phyloP scores from a whole-genome alignment of 208 protist genomes.

The Vickermania ingenoplastis region DNA sequence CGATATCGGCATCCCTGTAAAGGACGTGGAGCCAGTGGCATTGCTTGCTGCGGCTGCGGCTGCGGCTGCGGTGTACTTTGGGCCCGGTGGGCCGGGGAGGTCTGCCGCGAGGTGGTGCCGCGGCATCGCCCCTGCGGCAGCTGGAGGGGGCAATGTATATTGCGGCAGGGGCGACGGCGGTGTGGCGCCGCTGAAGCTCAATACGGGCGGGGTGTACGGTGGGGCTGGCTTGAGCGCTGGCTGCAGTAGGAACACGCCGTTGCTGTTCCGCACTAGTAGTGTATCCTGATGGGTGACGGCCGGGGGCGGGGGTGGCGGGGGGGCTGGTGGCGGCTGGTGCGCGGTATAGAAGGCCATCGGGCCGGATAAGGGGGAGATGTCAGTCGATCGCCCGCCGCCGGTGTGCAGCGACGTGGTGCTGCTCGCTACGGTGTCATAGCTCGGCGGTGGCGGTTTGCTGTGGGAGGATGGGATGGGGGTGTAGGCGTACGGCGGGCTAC shows the following conservation, averaged over 20 bases:
- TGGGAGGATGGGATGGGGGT: not conserved
- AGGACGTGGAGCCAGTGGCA: too few relatives aligned
- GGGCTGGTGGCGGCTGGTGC: too few relatives aligned
- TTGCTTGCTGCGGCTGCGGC: too few relatives aligned
- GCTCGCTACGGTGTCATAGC: not conserved
- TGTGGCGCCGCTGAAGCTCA: not conserved
- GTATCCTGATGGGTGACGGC: not conserved
- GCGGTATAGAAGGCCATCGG: not conserved
- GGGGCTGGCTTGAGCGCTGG: not conserved
- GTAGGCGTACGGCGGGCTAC: not conserved
- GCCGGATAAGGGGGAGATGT: not conserved
- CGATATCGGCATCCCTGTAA: too few relatives aligned
- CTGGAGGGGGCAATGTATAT: not conserved
- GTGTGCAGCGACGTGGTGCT: not conserved
- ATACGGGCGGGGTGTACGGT: conserved; percentile 1
- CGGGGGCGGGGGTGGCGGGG: not conserved
- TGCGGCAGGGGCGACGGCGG: not conserved
- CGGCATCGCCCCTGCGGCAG: not conserved
- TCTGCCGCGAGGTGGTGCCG: not conserved
- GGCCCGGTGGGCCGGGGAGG: too few relatives aligned
- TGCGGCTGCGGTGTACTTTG: too few relatives aligned
- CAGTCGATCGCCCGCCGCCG: not conserved
- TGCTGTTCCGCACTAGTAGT: not conserved
- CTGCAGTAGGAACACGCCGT: conserved; percentile 2
- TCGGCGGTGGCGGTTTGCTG: not conserved